A percentile compares a stretch with the other conserved stretches of the same genome.
Conservation (phyloP, 2,329 filamentous ascomycete genomes). For the Cryphonectria carpinicola region DNA sequence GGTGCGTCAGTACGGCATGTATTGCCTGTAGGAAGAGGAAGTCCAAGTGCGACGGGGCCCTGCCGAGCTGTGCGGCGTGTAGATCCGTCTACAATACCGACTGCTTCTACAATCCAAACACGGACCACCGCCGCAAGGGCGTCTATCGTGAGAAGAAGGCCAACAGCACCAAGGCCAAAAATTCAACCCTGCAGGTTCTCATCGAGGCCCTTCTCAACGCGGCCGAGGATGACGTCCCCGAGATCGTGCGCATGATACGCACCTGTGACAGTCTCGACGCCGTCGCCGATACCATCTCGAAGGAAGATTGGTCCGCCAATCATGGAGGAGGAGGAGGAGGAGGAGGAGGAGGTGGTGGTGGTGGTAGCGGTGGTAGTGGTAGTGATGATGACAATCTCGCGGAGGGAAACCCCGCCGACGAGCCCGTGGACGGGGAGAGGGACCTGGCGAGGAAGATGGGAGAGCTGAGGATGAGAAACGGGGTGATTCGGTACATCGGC, state of each 20-base stretch:
- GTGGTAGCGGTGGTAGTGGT: constrained; percentile 38
- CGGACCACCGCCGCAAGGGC: constrained; percentile 93
- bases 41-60: constrained; percentile 88
- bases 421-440: constrained; percentile 64
- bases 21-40: constrained; percentile 79
- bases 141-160: constrained; percentile 96
- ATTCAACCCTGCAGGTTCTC: constrained; percentile 87
- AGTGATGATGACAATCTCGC: constrained; percentile 45
- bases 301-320: constrained; percentile 43
- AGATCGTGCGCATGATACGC: constrained; percentile 82
- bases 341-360: constrained; percentile 37
- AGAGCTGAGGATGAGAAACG: constrained; percentile 83
- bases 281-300: constrained; percentile 58
- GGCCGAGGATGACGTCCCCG: constrained; percentile 81
- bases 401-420: constrained; percentile 45
- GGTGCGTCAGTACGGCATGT: constrained; percentile 84
- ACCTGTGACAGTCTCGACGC: constrained; percentile 73
- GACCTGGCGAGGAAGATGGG: constrained; percentile 93
- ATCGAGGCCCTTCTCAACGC: constrained; percentile 92
- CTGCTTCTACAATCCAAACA: constrained; percentile 95
- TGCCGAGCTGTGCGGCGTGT: constrained; percentile 93
- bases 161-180: constrained; percentile 83
- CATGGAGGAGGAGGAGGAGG: constrained; percentile 39
- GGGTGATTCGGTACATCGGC: constrained; percentile 86
- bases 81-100: constrained; percentile 88